Conservation (phyloP, 2,329 filamentous ascomycete species). For the Thelonectria olida region DNA sequence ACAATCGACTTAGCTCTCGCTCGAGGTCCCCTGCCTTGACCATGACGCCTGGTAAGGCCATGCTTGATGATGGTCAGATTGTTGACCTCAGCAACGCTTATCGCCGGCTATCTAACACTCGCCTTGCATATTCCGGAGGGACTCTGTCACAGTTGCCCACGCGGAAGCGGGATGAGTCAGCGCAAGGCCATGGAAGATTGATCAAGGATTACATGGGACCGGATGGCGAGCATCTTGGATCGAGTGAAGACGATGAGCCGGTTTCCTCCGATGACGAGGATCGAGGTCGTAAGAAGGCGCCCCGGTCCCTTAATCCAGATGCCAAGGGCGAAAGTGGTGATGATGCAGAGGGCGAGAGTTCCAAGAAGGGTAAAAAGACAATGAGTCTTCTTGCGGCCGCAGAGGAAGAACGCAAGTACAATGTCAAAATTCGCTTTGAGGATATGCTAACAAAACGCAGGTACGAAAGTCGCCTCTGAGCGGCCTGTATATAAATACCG, state of each 20-base stretch:
- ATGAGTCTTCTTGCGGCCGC: conserved; percentile 76
- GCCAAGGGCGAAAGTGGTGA: conserved; percentile 40
- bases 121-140: conserved; percentile 70
- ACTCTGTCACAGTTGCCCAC: conserved; percentile 69
- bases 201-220: conserved; percentile 74
- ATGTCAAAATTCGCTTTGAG: neutral
- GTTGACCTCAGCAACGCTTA: conserved; percentile 77
- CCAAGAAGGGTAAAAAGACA: conserved; percentile 53
- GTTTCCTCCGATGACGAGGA: conserved; percentile 74
- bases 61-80: conserved; percentile 68
- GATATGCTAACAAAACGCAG: conserved; percentile 43
- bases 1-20: conserved; percentile 54
- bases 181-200: conserved; percentile 62
- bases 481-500: conserved; percentile 64
- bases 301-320: conserved; percentile 55
- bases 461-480: conserved; percentile 62
- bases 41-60: conserved; percentile 48
- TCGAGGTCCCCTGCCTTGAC: conserved; percentile 50
- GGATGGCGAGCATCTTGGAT: conserved; percentile 73
- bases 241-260: conserved; percentile 76
- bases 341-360: conserved; percentile 46
- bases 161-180: conserved; percentile 60
- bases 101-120: conserved; percentile 75
- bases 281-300: conserved; percentile 67
- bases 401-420: conserved; percentile 78